Percentiles rank a stretch among this genome's conserved stretches.
Conservation (phyloP, 306 rosid genomes). For the Senna tora region DNA sequence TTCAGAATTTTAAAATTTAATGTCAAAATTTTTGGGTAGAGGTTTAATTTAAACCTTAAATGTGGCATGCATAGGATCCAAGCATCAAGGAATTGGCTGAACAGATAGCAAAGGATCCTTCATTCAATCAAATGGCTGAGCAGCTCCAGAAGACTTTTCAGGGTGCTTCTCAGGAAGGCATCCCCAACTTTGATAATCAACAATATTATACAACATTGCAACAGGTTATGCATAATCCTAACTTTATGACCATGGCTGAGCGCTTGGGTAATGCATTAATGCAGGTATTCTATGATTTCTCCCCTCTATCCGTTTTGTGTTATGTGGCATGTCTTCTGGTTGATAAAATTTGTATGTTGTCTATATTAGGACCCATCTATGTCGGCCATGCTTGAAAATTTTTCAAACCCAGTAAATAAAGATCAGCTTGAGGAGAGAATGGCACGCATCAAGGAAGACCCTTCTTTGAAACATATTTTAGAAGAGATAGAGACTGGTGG, state of each 20-base stretch:
- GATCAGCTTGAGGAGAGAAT: constrained; percentile 97
- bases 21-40: not conserved
- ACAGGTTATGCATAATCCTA: constrained; percentile 98
- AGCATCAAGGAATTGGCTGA: constrained; percentile 96
- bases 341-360: constrained; percentile 25
- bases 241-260: constrained; percentile 98
- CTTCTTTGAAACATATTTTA: constrained; percentile 91
- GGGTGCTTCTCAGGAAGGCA: constrained; percentile 63
- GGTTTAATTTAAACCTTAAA: constrained; percentile 30
- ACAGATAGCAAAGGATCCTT: constrained; percentile 92
- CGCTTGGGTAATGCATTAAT: constrained; percentile 88
- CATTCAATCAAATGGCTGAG: constrained; percentile 98
- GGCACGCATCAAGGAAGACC: constrained; percentile 94
- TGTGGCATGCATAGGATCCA: constrained; percentile 75
- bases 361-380: constrained; percentile 88
- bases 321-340: constrained; percentile 16
- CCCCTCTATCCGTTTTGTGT: constrained; percentile 14
- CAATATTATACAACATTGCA: constrained; percentile 88
- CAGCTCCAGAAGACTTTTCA: constrained; percentile 93
- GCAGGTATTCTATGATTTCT: constrained; percentile 65
- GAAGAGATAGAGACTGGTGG: constrained; percentile 98
- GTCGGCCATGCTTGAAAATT: constrained; percentile 83
- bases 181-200: constrained; percentile 86
- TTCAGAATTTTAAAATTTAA: constrained; percentile 13
- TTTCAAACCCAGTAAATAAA: constrained; percentile 76